These are phyloP conservation scores for Aspergillus kassunensis DNA, from an alignment of 495 filamentous ascomycete species.

Conservation along the genomic window DNA sequence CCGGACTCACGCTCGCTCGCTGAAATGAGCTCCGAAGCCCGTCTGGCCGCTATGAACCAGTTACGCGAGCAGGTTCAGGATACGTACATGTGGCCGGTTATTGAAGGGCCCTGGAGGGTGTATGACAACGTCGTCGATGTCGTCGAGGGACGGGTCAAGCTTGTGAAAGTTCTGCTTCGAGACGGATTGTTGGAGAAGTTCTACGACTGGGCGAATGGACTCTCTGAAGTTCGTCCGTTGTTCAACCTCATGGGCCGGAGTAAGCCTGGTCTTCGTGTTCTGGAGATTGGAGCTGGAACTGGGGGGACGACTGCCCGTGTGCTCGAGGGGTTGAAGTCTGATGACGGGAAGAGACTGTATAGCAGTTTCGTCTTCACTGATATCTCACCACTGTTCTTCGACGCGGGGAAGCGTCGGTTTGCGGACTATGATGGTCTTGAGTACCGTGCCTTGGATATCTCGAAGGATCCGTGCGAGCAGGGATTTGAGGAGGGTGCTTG, in stretches of 20 bases:
- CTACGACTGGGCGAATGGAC: conserved; percentile 19
- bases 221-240: conserved; percentile 12
- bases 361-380: conserved; percentile 36
- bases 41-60: neutral
- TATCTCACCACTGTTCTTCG: conserved; percentile 48
- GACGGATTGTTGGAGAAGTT: conserved; percentile 21
- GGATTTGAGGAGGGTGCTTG: conserved; percentile 43
- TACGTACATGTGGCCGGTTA: neutral
- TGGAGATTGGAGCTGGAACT: conserved; percentile 48
- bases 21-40: neutral
- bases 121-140: neutral
- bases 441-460: conserved; percentile 45
- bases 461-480: conserved; percentile 42
- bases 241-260: conserved; percentile 26
- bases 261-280: conserved; percentile 36
- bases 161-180: conserved; percentile 33
- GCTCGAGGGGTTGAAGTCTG: conserved; percentile 24
- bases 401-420: conserved; percentile 42
- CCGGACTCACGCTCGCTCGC: neutral
- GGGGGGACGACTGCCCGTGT: conserved; percentile 27
- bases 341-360: conserved; percentile 3
- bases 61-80: neutral
- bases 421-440: conserved; percentile 34
- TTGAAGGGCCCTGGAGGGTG: neutral
- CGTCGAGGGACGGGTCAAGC: neutral